phyloP scores from a whole-genome alignment of 108 stramenopile genomes.

The Nitzschia palea region DNA sequence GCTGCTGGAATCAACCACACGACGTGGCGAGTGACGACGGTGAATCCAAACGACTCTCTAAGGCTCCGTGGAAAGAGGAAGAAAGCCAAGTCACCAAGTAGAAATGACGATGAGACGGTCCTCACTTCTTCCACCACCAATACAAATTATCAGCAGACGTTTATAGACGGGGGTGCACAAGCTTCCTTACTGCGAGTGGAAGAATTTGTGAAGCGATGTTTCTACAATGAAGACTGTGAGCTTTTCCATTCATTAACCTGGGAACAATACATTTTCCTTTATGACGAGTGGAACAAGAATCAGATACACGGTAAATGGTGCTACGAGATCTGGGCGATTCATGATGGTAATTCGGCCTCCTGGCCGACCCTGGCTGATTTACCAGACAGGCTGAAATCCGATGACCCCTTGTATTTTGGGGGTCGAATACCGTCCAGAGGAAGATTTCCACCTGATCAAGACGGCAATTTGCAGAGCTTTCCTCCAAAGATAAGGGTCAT shows the following conservation, averaged over 20 bases:
- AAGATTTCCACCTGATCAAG: slow-evolving; percentile 25
- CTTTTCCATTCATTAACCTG: slow-evolving; percentile 37
- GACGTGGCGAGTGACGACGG: slow-evolving; percentile 36
- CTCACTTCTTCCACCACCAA: slow-evolving; percentile 5
- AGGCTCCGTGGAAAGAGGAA: slow-evolving; percentile 28
- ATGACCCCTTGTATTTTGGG: slow-evolving; percentile 26
- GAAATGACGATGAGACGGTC: slow-evolving; percentile 8
- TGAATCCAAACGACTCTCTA: slow-evolving; percentile 12
- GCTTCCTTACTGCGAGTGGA: slow-evolving; percentile 36
- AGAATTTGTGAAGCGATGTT: slow-evolving; percentile 39
- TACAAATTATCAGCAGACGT: slow-evolving; percentile 15
- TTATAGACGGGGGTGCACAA: slow-evolving; percentile 25
- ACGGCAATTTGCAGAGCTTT: slow-evolving; percentile 27
- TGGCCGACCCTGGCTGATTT: slow-evolving; percentile 35
- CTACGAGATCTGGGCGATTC: slow-evolving; percentile 34
- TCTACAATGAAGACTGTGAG: slow-evolving; percentile 33
- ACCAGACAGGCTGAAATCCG: slow-evolving; percentile 23
- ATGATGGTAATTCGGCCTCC: slow-evolving; percentile 25
- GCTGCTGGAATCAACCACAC: slow-evolving; percentile 21
- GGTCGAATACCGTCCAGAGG: slow-evolving; percentile 30
- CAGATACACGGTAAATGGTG: slow-evolving; percentile 30
- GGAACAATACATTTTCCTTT: slow-evolving; percentile 33
- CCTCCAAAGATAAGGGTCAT: slow-evolving; percentile 23
- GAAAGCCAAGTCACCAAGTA: background rate
- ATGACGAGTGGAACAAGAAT: slow-evolving; percentile 33